Evolutionary conservation across 2,329 filamentous ascomycete genomes (phyloP), one percentile per base, ranked within the genome.

Genomic region (Cladophialophora exuberans): DNA sequence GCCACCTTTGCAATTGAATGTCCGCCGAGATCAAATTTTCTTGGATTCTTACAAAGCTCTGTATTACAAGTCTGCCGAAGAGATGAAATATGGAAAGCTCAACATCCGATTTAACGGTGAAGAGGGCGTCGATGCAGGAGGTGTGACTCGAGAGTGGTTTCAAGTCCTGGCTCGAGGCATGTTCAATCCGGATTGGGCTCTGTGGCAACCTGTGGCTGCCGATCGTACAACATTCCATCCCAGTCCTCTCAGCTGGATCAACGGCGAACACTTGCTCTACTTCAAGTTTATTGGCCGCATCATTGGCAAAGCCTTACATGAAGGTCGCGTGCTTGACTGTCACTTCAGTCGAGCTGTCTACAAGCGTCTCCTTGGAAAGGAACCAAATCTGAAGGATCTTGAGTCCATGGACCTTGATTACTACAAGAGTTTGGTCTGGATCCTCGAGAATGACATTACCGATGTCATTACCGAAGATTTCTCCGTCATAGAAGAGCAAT

Each of bases 251-350:
- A 97, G 93, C 73, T 86, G 86, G 39, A 87, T 97, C 81, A 99
- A 99, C 70, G 87, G 89, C 28, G 93, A 99, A 73, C 95, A 99
- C 77, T 75, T 97, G 56, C 85, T 90, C 79, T 99, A 97, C 82
- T 99, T 99, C 84, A 97, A 97, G 71, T 99, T 99, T 75, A 97
- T 99, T 67, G 94, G 94, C 36, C 89, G 94, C 45, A 91, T 99
- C 73, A 99, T 99, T 65, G 95, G 94, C 66, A 99, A 99, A 75
- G 94, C 94, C 31, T 81, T 99, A 44, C 99, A 97, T 72, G 95
- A 99, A 76, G 90, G 90, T 41, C 89, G 94, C 53, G 86, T 99
- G 30, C 85, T 99, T 25, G 94, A 99, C 72, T 99, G 94, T 73
- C 96, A 97, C 80, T 99, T 99, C 78, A 97, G 93, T 75, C 87